phyloP scores from a whole-genome alignment of 2,329 filamentous ascomycete species.

The Aureobasidium uvarum region DNA sequence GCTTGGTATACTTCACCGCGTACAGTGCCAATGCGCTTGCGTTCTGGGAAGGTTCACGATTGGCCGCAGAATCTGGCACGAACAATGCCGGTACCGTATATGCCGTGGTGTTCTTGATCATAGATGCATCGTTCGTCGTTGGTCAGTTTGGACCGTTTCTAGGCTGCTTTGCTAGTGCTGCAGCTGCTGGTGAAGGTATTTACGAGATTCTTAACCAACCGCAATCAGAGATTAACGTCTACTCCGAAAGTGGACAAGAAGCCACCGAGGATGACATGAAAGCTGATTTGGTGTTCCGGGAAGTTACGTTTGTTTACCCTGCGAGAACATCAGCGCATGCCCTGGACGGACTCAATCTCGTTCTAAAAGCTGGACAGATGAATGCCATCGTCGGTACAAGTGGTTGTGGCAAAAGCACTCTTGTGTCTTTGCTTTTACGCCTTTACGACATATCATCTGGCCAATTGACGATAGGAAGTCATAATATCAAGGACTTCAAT shows the following conservation, averaged over 20 bases:
- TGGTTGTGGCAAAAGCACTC: slow-evolving; percentile 47
- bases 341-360: slow-evolving; percentile 41
- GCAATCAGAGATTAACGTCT: slow-evolving; percentile 42
- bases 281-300: slow-evolving; percentile 39
- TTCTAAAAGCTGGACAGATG: slow-evolving; percentile 42
- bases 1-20: slow-evolving; percentile 46
- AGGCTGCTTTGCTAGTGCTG: slow-evolving; percentile 55
- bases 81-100: slow-evolving; percentile 55
- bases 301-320: slow-evolving; percentile 48
- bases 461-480: slow-evolving; percentile 41
- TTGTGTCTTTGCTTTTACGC: slow-evolving; percentile 45
- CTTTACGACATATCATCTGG: slow-evolving; percentile 46
- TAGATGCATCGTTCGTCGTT: slow-evolving; percentile 63
- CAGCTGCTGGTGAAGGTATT: slow-evolving; percentile 51
- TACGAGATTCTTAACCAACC: slow-evolving; percentile 47
- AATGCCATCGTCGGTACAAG: slow-evolving; percentile 49
- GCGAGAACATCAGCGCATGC: slow-evolving; percentile 44
- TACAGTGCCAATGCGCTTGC: slow-evolving; percentile 49
- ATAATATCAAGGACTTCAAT: slow-evolving; percentile 43
- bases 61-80: slow-evolving; percentile 34
- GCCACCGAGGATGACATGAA: slow-evolving; percentile 27
- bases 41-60: slow-evolving; percentile 46
- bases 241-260: slow-evolving; percentile 35
- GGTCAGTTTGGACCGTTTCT: slow-evolving; percentile 63
- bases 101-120: slow-evolving; percentile 63